These are phyloP conservation scores for Capsicum rhomboideum DNA, from an alignment of 257 asterid genomes.

Conservation along the genomic window DNA sequence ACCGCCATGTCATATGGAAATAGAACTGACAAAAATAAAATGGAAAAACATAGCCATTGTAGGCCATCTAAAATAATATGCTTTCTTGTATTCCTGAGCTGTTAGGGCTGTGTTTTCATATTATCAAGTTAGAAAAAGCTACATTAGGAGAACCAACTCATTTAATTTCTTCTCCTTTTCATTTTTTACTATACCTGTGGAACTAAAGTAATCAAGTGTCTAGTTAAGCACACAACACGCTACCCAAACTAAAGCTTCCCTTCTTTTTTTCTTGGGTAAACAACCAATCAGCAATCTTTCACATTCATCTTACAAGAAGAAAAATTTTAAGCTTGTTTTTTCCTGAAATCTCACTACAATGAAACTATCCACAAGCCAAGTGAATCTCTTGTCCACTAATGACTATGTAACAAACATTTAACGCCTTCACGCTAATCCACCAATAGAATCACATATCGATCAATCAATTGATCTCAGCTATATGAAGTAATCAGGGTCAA, in stretches of 20 bases:
- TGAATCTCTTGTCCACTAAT: not conserved
- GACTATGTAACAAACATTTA: not conserved
- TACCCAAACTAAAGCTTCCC: not conserved
- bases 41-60: not conserved
- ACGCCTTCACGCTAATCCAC: not conserved
- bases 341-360: not conserved
- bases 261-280: not conserved
- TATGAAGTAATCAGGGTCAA: not conserved
- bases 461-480: not conserved
- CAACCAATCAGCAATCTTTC: not conserved
- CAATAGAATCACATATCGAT: not conserved
- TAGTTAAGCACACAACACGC: not conserved
- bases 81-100: not conserved
- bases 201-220: not conserved
- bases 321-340: not conserved
- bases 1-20: not conserved
- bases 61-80: not conserved
- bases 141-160: not conserved
- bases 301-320: not conserved
- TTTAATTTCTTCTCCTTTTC: not conserved
- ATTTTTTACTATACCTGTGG: not conserved
- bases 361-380: not conserved
- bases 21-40: not conserved
- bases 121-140: not conserved
- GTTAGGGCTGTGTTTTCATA: not conserved